Conservation (phyloP, 139 green algal genomes). For the Closterium sp. region DNA sequence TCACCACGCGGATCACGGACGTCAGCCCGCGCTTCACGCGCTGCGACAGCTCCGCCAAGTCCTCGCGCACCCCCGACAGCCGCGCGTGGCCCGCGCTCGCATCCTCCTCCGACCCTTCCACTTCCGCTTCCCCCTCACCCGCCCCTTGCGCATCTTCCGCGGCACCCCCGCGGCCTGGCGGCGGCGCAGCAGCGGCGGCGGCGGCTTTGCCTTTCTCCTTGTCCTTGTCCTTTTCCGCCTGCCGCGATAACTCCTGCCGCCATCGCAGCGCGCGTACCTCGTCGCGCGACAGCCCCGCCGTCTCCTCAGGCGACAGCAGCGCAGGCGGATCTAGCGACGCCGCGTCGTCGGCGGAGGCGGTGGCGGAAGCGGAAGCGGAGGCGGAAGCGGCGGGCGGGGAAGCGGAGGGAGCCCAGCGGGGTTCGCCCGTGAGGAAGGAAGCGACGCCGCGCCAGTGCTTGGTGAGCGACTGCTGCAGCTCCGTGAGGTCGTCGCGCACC, state of each 20-base stretch:
- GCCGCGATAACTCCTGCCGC: no score
- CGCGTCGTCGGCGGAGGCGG: not conserved
- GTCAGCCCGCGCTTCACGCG: constrained; percentile 31
- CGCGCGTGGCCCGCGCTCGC: not conserved
- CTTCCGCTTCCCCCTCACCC: not conserved
- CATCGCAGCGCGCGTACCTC: not conserved
- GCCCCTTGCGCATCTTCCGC: not conserved
- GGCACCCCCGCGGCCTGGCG: not conserved
- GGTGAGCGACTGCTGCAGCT: constrained; percentile 39
- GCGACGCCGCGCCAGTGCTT: constrained; percentile 10
- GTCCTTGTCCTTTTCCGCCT: not conserved
- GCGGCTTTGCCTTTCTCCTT: constrained; percentile 3
- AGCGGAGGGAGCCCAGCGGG: not conserved
- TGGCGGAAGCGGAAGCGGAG: not conserved
- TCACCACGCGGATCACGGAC: constrained; percentile 43
- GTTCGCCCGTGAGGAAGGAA: constrained; percentile 31
- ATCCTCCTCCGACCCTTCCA: not conserved
- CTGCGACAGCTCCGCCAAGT: constrained; percentile 37
- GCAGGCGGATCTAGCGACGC: not conserved
- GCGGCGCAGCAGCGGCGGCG: not conserved
- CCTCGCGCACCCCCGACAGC: constrained; percentile 26
- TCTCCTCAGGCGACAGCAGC: not conserved
- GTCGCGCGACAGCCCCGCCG: not conserved
- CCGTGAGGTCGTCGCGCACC: constrained; percentile 35
- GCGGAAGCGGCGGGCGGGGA: not conserved